These are phyloP conservation scores for Rhynchospora tenuis DNA, from an alignment of 176 grass and related monocot genomes.

Conservation along the genomic window DNA sequence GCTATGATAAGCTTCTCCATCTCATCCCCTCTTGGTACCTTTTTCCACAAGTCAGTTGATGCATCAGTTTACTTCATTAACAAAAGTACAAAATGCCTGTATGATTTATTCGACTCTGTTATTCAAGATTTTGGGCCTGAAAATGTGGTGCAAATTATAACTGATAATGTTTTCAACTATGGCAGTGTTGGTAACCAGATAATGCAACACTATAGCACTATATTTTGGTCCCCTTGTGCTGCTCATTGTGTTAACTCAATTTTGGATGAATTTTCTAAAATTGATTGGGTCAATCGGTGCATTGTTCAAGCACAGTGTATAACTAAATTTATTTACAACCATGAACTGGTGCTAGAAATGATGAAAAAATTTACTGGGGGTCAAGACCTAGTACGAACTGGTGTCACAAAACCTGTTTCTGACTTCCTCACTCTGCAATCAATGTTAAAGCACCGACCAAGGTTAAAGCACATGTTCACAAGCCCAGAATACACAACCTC, in stretches of 20 bases:
- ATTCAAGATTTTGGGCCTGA: slow-evolving; percentile 86
- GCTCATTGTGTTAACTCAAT: slow-evolving; percentile 80
- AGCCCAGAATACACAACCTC: slow-evolving; percentile 69
- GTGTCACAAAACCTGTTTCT: slow-evolving; percentile 70
- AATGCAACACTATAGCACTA: slow-evolving; percentile 76
- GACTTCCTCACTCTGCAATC: slow-evolving; percentile 83
- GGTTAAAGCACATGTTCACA: slow-evolving; percentile 91
- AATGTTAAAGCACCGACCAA: slow-evolving; percentile 59
- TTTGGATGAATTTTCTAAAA: slow-evolving; percentile 83
- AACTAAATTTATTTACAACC: slow-evolving; percentile 87
- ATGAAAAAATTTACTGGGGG: slow-evolving; percentile 49
- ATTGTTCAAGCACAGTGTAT: slow-evolving; percentile 76
- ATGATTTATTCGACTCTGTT: slow-evolving; percentile 86
- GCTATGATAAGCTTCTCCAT: slow-evolving; percentile 78
- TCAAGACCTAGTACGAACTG: slow-evolving; percentile 79
- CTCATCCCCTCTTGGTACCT: slow-evolving; percentile 70
- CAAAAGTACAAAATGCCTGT: slow-evolving; percentile 66
- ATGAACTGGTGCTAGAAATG: slow-evolving; percentile 65
- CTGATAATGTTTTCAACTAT: slow-evolving; percentile 67
- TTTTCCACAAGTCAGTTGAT: slow-evolving; percentile 88
- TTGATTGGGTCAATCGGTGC: slow-evolving; percentile 87
- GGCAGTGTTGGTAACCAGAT: slow-evolving; percentile 58
- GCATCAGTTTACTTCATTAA: slow-evolving; percentile 68
- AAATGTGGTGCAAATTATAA: slow-evolving; percentile 89
- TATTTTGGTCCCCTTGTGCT: slow-evolving; percentile 92